phyloP scores from a whole-genome alignment of 371 early-diverging fungal genomes.

The Apophysomyces variabilis region DNA sequence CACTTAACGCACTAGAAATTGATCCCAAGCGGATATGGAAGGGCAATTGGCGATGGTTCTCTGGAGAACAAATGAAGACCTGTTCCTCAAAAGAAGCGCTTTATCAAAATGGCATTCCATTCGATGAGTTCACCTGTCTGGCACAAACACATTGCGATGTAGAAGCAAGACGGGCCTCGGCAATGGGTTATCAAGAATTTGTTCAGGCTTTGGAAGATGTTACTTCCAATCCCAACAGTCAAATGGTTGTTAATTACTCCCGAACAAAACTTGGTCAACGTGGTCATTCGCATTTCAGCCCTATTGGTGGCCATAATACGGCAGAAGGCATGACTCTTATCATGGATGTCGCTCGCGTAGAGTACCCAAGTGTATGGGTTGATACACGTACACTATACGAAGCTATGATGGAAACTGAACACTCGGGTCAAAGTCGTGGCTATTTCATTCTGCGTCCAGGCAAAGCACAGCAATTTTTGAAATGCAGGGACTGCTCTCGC shows the following conservation, averaged over 20 bases:
- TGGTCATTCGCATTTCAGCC: constrained; percentile 61
- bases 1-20: constrained; percentile 89
- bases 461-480: not conserved
- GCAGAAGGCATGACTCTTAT: constrained; percentile 72
- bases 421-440: constrained; percentile 72
- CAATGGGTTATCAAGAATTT: constrained; percentile 70
- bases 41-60: constrained; percentile 88
- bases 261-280: constrained; percentile 77
- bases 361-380: constrained; percentile 87
- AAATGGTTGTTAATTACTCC: constrained; percentile 87
- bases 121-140: constrained; percentile 84
- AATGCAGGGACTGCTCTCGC: not conserved
- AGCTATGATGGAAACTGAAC: constrained; percentile 75
- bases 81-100: constrained; percentile 77
- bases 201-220: constrained; percentile 67
- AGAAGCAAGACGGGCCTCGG: constrained; percentile 64
- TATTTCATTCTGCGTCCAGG: constrained; percentile 70
- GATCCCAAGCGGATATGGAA: constrained; percentile 91
- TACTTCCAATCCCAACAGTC: constrained; percentile 66
- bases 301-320: constrained; percentile 71
- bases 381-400: constrained; percentile 68
- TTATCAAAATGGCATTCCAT: constrained; percentile 79
- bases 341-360: constrained; percentile 72
- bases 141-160: constrained; percentile 84
- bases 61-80: constrained; percentile 82